These are phyloP conservation scores for Globisporangium solare DNA, from an alignment of 352 stramenopile species.

Conservation along the genomic window DNA sequence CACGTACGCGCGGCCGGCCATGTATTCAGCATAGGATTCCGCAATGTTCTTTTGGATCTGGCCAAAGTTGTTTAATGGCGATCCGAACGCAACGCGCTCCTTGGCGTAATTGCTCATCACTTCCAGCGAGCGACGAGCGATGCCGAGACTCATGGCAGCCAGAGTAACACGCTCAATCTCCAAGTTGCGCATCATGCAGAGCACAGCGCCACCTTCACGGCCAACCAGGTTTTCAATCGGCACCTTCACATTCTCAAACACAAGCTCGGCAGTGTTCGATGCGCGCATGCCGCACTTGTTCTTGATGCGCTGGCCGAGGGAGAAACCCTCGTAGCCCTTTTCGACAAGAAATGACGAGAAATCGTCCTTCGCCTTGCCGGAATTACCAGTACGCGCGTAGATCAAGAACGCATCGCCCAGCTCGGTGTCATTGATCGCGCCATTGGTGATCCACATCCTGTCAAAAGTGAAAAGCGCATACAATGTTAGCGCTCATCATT, in stretches of 20 bases:
- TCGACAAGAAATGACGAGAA: conserved; percentile 98
- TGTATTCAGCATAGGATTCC: conserved; percentile 98
- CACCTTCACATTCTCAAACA: conserved; percentile 97
- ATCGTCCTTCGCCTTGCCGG: conserved; percentile 81
- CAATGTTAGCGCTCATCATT: background rate
- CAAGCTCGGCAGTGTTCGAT: conserved; percentile 96
- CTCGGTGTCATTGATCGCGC: conserved; percentile 92
- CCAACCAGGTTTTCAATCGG: conserved; percentile 92
- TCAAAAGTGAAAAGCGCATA: background rate
- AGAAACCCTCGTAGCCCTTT: conserved; percentile 96
- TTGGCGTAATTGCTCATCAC: conserved; percentile 95
- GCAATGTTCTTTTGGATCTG: conserved; percentile 97
- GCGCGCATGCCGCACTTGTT: conserved; percentile 98
- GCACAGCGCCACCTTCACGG: conserved; percentile 61
- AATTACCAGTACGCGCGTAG: conserved; percentile 94
- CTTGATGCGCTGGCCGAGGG: conserved; percentile 96
- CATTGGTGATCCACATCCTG: conserved; percentile 99
- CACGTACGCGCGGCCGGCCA: conserved; percentile 94
- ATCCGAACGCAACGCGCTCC: conserved; percentile 94
- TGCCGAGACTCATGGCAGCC: conserved; percentile 95
- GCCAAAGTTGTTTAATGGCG: conserved; percentile 86
- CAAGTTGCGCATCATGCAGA: conserved; percentile 96
- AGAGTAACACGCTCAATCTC: conserved; percentile 98
- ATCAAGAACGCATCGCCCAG: conserved; percentile 98
- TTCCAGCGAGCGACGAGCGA: conserved; percentile 95